phyloP scores from a whole-genome alignment of 1,139 yeast genomes.

The Sugiyamaella paludigena region DNA sequence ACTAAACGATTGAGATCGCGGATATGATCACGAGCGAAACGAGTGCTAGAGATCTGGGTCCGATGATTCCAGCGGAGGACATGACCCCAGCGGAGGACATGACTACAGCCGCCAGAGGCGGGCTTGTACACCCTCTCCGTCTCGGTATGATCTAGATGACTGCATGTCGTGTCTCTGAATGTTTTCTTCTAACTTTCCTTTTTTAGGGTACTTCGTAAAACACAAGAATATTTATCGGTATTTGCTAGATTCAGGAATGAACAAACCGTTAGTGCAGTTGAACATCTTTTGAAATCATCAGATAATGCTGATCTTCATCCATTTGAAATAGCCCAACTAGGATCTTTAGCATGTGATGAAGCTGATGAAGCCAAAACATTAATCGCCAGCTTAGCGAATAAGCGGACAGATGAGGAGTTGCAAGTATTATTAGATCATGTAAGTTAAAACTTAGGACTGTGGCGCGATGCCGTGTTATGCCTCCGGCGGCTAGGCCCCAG shows the following conservation, averaged over 20 bases:
- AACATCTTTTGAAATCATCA: constrained; percentile 72
- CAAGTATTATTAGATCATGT: constrained; percentile 85
- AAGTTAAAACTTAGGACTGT: no score
- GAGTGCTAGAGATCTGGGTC: no score
- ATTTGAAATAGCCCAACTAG: constrained; percentile 92
- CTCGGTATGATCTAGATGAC: no score
- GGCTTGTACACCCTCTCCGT: no score
- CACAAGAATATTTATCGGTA: constrained; percentile 79
- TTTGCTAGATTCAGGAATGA: constrained; percentile 91
- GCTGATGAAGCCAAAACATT: constrained; percentile 96
- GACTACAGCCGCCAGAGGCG: no score
- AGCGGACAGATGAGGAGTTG: constrained; percentile 82
- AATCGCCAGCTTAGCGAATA: constrained; percentile 78
- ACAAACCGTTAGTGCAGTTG: constrained; percentile 91
- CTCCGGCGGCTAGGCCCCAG: no score
- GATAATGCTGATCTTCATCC: constrained; percentile 76
- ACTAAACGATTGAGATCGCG: no score
- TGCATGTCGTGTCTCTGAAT: not conserved
- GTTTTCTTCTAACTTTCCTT: constrained; percentile 1
- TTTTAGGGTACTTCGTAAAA: constrained; percentile 73
- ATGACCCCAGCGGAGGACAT: no score
- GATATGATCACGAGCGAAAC: no score
- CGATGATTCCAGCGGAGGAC: no score
- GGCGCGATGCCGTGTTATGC: no score
- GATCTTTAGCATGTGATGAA: constrained; percentile 92